These are phyloP conservation scores for Solanum bulbocastanum DNA, from an alignment of 257 asterid genomes.

Conservation along the genomic window DNA sequence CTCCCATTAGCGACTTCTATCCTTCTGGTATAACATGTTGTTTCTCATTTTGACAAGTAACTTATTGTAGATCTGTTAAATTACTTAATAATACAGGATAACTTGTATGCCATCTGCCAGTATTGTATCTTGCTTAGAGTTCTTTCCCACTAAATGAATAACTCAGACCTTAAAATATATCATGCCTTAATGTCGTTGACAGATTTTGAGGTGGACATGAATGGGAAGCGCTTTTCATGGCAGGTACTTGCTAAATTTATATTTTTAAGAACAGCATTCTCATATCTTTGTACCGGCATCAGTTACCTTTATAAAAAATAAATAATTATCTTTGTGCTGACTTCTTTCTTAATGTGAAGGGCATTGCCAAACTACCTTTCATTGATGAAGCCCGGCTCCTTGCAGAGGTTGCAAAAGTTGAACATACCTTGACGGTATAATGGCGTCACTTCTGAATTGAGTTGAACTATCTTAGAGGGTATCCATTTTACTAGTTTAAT, in stretches of 20 bases:
- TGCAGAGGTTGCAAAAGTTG: constrained; percentile 77
- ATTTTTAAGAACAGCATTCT: neutral
- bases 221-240: constrained; percentile 92
- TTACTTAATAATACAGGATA: neutral
- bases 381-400: constrained; percentile 89
- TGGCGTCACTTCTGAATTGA: neutral
- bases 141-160: neutral
- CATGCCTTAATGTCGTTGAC: constrained; percentile 11
- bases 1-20: constrained; percentile 86
- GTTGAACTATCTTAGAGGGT: neutral
- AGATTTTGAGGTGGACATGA: constrained; percentile 98
- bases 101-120: neutral
- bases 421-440: constrained; percentile 79
- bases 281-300: neutral
- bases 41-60: neutral
- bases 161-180: neutral
- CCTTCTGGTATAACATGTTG: constrained; percentile 53
- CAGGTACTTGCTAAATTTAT: constrained; percentile 28
- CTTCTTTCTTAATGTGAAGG: constrained; percentile 32
- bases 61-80: neutral
- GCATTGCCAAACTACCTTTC: constrained; percentile 92
- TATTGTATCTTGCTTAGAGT: neutral
- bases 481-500: neutral
- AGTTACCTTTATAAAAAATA: neutral
- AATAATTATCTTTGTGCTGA: neutral